phyloP scores from a whole-genome alignment of 257 asterid genomes.

The Forsythia suspensa region DNA sequence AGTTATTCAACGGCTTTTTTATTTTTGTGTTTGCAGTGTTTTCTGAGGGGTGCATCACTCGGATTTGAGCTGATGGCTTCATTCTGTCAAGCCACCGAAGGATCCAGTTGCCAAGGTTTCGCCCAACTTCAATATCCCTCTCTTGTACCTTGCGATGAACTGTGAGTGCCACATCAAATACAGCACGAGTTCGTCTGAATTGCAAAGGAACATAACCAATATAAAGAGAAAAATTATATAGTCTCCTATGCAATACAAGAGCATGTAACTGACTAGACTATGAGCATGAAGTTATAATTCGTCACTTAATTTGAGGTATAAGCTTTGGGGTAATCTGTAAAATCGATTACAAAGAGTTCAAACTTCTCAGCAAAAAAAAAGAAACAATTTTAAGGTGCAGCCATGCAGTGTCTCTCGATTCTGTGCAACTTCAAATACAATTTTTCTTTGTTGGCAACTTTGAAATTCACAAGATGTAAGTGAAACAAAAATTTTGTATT shows the following conservation, averaged over 20 bases:
- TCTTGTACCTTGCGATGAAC: conserved; percentile 74
- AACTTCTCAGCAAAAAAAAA: background rate
- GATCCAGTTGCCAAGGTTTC: conserved; percentile 79
- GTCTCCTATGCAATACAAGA: no score
- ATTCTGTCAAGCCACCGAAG: conserved; percentile 77
- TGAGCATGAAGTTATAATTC: background rate
- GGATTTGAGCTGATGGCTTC: conserved; percentile 89
- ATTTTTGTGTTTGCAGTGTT: conserved; percentile 25
- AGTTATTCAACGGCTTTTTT: conserved; percentile 31
- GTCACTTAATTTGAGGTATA: background rate
- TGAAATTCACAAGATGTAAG: no score
- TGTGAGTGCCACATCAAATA: conserved; percentile 70
- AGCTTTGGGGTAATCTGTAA: background rate
- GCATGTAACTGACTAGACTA: background rate
- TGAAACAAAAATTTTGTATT: no score
- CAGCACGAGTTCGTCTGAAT: conserved; percentile 74
- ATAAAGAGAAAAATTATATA: background rate
- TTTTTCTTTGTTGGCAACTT: no score
- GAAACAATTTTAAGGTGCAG: background rate
- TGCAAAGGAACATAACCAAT: conserved; percentile 16
- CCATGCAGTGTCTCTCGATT: no score
- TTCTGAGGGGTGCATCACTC: conserved; percentile 38
- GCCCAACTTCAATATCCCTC: conserved; percentile 88
- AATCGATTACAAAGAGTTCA: background rate
- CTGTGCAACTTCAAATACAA: no score